Conservation (phyloP, 805 yeast species). For the Zygotorulaspora chibaensis region DNA sequence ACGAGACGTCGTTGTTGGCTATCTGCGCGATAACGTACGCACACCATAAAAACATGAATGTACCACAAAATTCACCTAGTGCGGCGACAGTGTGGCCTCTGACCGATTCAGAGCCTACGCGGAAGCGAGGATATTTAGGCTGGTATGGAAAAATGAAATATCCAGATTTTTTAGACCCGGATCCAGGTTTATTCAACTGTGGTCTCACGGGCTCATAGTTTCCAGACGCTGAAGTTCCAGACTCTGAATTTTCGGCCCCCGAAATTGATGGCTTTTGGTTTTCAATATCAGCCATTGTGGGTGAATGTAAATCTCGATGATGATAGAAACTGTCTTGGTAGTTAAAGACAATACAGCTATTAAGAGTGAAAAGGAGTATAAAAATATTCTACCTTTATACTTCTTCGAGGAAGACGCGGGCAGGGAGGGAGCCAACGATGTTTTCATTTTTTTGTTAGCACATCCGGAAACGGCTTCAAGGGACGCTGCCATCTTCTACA, state of each 20-base stretch:
- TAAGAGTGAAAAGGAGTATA: no score
- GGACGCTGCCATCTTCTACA: no score
- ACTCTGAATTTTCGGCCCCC: neutral
- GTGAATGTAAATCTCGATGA: neutral
- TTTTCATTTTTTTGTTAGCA: no score
- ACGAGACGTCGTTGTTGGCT: conserved; percentile 57
- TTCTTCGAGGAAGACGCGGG: no score
- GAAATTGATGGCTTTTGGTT: neutral
- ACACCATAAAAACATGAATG: conserved; percentile 76
- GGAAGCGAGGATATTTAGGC: conserved; percentile 29
- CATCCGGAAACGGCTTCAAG: no score
- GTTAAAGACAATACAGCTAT: no score
- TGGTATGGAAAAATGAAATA: conserved; percentile 9
- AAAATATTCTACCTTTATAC: no score
- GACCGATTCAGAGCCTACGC: conserved; percentile 40
- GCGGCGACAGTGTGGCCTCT: conserved; percentile 66
- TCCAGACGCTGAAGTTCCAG: conserved; percentile 1
- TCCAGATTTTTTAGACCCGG: conserved; percentile 1
- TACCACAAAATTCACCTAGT: conserved; percentile 80
- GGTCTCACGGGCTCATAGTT: conserved; percentile 3
- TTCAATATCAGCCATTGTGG: conserved; percentile 1
- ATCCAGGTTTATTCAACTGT: neutral
- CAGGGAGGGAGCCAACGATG: no score
- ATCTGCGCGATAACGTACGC: conserved; percentile 81
- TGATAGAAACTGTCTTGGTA: no score